Percentiles rank a stretch among this genome's conserved stretches.
Conservation (phyloP, 441 rosid genomes). For the Croton laevigatus region DNA sequence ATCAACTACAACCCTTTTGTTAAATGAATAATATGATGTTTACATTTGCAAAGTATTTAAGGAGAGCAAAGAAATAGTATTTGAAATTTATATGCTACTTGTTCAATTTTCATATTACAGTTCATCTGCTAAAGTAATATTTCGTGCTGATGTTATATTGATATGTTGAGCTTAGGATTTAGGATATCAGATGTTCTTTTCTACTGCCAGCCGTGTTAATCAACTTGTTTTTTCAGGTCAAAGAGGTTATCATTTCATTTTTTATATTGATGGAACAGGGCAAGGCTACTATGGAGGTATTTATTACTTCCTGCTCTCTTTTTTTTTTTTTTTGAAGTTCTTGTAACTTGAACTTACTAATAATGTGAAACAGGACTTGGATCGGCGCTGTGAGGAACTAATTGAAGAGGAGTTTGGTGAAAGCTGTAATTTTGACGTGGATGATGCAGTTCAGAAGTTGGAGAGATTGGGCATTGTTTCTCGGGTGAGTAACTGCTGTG, state of each 20-base stretch:
- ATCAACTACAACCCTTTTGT: neutral
- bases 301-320: neutral
- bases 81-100: neutral
- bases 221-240: constrained; percentile 54
- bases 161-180: neutral
- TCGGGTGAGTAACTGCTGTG: constrained; percentile 47
- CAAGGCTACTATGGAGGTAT: constrained; percentile 59
- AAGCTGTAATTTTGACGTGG: constrained; percentile 93
- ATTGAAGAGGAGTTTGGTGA: constrained; percentile 86
- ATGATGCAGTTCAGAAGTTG: constrained; percentile 88
- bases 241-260: constrained; percentile 87
- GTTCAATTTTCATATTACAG: neutral
- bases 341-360: constrained; percentile 13
- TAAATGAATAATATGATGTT: neutral
- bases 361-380: constrained; percentile 66
- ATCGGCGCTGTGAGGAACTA: constrained; percentile 83
- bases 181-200: neutral
- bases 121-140: neutral
- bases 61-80: neutral
- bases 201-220: constrained; percentile 1
- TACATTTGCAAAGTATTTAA: neutral
- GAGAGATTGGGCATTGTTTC: constrained; percentile 85
- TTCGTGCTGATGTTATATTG: neutral
- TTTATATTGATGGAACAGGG: constrained; percentile 95
- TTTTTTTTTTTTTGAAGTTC: neutral